Percentiles rank a stretch among this genome's conserved stretches.
Conservation (phyloP, 495 filamentous ascomycete species). For the Penicillium cataractarum region DNA sequence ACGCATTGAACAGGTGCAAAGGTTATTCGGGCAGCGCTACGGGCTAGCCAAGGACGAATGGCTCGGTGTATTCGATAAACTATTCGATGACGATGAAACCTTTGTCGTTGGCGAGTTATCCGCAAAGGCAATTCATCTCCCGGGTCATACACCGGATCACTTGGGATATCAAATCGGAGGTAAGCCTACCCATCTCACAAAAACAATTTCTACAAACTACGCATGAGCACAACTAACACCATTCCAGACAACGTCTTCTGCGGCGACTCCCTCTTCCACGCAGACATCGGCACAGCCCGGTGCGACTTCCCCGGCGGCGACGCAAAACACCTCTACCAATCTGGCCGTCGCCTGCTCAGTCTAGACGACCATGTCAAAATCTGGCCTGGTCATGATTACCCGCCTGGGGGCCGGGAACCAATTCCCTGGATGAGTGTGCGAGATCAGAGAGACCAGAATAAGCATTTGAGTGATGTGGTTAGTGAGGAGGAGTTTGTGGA, state of each 20-base stretch:
- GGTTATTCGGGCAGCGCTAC: conserved; percentile 52
- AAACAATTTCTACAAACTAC: no score
- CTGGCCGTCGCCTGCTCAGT: conserved; percentile 48
- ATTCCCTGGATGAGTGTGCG: conserved; percentile 51
- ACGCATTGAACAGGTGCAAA: conserved; percentile 56
- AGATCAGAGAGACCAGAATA: conserved; percentile 54
- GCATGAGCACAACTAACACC: no score
- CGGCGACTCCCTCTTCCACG: conserved; percentile 63
- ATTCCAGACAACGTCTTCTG: conserved; percentile 56
- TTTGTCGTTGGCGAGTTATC: conserved; percentile 54
- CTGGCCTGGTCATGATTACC: conserved; percentile 58
- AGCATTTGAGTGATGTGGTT: conserved; percentile 50
- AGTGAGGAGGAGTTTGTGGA: conserved; percentile 52
- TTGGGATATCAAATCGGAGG: conserved; percentile 61
- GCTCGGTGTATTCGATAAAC: conserved; percentile 50
- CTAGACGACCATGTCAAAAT: conserved; percentile 50
- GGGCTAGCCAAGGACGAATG: conserved; percentile 45
- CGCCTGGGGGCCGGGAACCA: conserved; percentile 37
- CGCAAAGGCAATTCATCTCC: conserved; percentile 55
- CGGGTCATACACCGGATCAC: conserved; percentile 66
- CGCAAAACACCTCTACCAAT: conserved; percentile 47
- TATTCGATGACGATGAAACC: conserved; percentile 56
- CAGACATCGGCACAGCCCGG: conserved; percentile 60
- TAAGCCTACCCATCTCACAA: conserved; percentile 15
- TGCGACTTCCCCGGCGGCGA: conserved; percentile 64